Percentiles rank a stretch among this genome's conserved stretches.
Evolutionary conservation across 2,329 filamentous ascomycete species (phyloP).

Genomic region (Venturia carpophila): DNA sequence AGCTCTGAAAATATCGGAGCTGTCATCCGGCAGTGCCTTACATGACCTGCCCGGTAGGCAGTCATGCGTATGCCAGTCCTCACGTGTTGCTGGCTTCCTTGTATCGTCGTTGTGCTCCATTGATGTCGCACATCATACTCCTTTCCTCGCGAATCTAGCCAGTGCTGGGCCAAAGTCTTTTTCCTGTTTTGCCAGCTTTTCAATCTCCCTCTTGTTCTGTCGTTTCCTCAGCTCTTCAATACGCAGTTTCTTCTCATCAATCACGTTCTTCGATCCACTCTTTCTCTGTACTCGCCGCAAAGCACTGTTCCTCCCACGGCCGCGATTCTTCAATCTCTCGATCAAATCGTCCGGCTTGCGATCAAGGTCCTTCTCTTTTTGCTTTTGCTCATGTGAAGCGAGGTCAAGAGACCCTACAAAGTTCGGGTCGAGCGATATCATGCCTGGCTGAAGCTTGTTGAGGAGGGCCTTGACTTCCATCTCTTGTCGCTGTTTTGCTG

Average conservation of each 20-base stretch:
- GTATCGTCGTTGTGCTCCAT: neutral
- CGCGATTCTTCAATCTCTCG: slow-evolving; percentile 61
- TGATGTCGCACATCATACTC: neutral
- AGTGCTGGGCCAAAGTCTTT: slow-evolving; percentile 77
- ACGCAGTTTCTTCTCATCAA: slow-evolving; percentile 87
- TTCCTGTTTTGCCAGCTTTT: slow-evolving; percentile 59
- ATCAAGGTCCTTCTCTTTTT: slow-evolving; percentile 73
- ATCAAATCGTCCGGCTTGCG: slow-evolving; percentile 53
- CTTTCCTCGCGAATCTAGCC: slow-evolving; percentile 71
- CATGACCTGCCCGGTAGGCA: neutral
- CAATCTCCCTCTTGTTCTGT: slow-evolving; percentile 59
- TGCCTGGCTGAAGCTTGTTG: slow-evolving; percentile 92
- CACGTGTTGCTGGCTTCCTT: neutral
- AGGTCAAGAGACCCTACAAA: slow-evolving; percentile 84
- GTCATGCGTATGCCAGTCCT: slow-evolving; percentile 7
- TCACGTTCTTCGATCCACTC: slow-evolving; percentile 85
- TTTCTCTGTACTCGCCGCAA: slow-evolving; percentile 84
- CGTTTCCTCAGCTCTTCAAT: slow-evolving; percentile 73
- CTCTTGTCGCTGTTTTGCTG: slow-evolving; percentile 83
- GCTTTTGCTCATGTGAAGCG: slow-evolving; percentile 66
- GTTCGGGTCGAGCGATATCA: slow-evolving; percentile 91
- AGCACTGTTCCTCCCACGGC: slow-evolving; percentile 81
- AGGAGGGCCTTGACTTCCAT: slow-evolving; percentile 80
- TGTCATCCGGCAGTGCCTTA: neutral
- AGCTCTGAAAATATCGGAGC: neutral